A percentile compares a stretch with the other conserved stretches of the same genome.
Conservation (phyloP, 1,139 yeast genomes). For the Magnusiomyces sp. region DNA sequence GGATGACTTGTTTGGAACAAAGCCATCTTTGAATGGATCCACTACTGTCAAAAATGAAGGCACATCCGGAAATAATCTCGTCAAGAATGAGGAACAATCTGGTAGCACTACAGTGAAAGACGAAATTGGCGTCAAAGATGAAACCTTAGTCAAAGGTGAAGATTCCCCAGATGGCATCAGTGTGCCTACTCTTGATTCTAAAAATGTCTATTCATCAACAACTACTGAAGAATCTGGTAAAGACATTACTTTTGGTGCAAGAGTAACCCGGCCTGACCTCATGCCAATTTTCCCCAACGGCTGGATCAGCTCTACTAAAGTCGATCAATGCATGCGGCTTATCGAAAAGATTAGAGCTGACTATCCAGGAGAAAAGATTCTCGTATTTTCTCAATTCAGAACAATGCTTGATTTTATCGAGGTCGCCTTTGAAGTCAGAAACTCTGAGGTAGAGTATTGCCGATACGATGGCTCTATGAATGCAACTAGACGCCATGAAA, state of each 20-base stretch:
- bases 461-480: constrained; percentile 81
- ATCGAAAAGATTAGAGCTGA: constrained; percentile 37
- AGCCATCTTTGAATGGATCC: background rate
- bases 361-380: constrained; percentile 52
- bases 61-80: no score
- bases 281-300: constrained; percentile 26
- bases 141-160: background rate
- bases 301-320: constrained; percentile 37
- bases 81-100: no score
- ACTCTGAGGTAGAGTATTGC: constrained; percentile 37
- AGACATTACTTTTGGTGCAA: background rate
- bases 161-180: background rate
- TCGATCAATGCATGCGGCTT: constrained; percentile 42
- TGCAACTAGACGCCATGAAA: constrained; percentile 51
- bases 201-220: constrained; percentile 35
- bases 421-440: constrained; percentile 42
- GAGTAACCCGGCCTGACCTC: constrained; percentile 15
- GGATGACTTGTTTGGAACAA: background rate
- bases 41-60: no score
- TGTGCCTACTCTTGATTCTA: background rate
- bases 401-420: constrained; percentile 64
- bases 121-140: background rate
- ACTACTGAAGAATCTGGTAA: background rate
- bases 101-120: background rate
- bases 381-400: constrained; percentile 82